Base-by-base conservation (phyloP, 495 filamentous ascomycete genomes). In the Ascodesmis nigricans region DNA sequence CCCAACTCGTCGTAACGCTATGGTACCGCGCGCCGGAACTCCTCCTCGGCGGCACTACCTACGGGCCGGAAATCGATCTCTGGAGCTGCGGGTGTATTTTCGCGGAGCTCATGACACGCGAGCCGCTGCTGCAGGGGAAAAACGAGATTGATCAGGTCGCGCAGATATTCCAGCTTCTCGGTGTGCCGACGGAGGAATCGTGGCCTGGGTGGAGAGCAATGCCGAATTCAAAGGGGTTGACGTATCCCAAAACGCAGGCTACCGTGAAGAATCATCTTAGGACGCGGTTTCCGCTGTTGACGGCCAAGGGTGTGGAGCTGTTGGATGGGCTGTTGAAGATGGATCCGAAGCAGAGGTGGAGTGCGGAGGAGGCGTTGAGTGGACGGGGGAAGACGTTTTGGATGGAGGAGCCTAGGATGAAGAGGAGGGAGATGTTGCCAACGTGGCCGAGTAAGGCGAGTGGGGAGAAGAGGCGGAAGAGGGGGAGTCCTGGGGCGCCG, bases 1-100 rank as follows among this genome's bases (percentile, higher is more conserved):
- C 87, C 5, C 77, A 87, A 53, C 70, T 95, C 13, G 84, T 97
- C 40, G 87, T 95, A 13, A 97, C 87, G 3, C 71, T 97, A 5
- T 97, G 87, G 87, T 97, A 97, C 55, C 75, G 87, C 18, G 65
- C 80, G 0, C 87, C 87, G 0, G 87, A 95, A 53, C 64, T 97
- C 11, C 67, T 97, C 3, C 65, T 97, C 7, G 87, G 87, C 17
- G 65, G 78, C 1, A 64, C 67, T 23, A 65, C 63, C 14, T 97
- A 97, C 60, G 73, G 67, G 20, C 50, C 59, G 0, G 70, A 75
- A 42, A 63, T 97, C 38, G 87, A 97, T 57, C 73, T 92, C 64
- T 97, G 87, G 87, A 83, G 76, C 55, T 59, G 93, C 5, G 87
- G 87, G 8, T 97, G 87, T 58, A 87, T 97, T 49, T 92, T 97